These are phyloP conservation scores for Malus orientalis DNA, from an alignment of 306 rosid species.

Conservation along the genomic window DNA sequence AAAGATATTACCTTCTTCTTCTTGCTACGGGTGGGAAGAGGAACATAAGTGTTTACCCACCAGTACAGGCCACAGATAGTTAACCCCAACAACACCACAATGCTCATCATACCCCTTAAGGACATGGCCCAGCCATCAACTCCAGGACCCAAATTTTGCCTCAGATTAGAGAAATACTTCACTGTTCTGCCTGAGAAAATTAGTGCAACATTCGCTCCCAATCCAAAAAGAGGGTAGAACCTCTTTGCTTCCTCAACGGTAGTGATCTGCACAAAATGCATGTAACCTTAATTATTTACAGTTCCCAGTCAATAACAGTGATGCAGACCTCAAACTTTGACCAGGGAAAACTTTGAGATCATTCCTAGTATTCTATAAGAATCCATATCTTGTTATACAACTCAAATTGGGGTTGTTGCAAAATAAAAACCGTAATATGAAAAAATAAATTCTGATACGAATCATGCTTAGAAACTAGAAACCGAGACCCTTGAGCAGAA, in stretches of 20 bases:
- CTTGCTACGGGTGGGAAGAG: slow-evolving; percentile 86
- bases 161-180: slow-evolving; percentile 83
- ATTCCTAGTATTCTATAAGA: background rate
- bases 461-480: background rate
- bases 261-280: slow-evolving; percentile 58
- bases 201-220: slow-evolving; percentile 90
- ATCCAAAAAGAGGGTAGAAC: slow-evolving; percentile 88
- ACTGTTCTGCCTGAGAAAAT: slow-evolving; percentile 87
- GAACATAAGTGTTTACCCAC: slow-evolving; percentile 74
- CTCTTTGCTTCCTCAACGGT: slow-evolving; percentile 83
- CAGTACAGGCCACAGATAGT: slow-evolving; percentile 73
- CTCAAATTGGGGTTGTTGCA: background rate
- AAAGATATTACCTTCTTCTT: slow-evolving; percentile 75
- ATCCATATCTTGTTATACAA: background rate
- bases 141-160: slow-evolving; percentile 79
- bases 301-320: background rate
- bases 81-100: slow-evolving; percentile 70
- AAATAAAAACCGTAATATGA: background rate
- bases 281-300: slow-evolving; percentile 4
- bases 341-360: background rate
- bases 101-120: slow-evolving; percentile 86
- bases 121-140: slow-evolving; percentile 98
- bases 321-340: background rate
- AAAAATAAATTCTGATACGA: background rate
- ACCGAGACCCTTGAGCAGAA: background rate